A percentile compares a stretch with the other conserved stretches of the same genome.
phyloP scores from a whole-genome alignment of 495 filamentous ascomycete species.

The Annulohypoxylon bovei region DNA sequence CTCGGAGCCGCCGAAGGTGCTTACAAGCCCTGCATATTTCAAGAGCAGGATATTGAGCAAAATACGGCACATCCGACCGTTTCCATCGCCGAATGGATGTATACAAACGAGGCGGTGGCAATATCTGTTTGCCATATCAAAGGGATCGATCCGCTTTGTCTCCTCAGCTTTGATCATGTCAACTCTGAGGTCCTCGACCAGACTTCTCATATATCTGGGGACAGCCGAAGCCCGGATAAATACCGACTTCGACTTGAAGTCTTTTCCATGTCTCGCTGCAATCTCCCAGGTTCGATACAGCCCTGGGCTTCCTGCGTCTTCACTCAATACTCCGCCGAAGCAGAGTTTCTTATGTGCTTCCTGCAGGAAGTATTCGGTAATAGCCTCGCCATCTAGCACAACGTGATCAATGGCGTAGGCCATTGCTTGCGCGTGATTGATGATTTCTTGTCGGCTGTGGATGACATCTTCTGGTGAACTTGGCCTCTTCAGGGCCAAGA shows the following conservation, averaged over 20 bases:
- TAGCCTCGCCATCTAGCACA: constrained; percentile 27
- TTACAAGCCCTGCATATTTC: constrained; percentile 40
- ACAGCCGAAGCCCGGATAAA: constrained; percentile 41
- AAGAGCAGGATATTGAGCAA: constrained; percentile 49
- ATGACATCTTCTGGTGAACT: constrained; percentile 25
- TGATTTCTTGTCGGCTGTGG: constrained; percentile 43
- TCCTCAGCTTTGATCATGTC: constrained; percentile 24
- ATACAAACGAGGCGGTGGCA: constrained; percentile 49
- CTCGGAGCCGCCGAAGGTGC: constrained; percentile 29
- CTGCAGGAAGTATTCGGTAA: constrained; percentile 48
- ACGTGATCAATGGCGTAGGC: constrained; percentile 41
- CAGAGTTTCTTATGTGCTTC: constrained; percentile 47
- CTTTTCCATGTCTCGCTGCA: constrained; percentile 36
- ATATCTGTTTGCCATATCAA: constrained; percentile 45
- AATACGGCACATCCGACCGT: constrained; percentile 51
- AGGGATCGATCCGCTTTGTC: constrained; percentile 35
- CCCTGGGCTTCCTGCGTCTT: constrained; percentile 33
- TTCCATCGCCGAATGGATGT: constrained; percentile 53
- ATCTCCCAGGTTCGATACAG: constrained; percentile 37
- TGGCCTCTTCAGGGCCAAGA: constrained; percentile 8
- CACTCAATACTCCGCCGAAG: constrained; percentile 11
- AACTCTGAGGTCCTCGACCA: constrained; percentile 42
- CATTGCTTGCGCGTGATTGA: constrained; percentile 51
- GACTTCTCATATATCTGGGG: constrained; percentile 46
- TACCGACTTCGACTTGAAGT: constrained; percentile 43